Conservation (phyloP, 2,329 filamentous ascomycete species). For the Scedosporium dehoogii region DNA sequence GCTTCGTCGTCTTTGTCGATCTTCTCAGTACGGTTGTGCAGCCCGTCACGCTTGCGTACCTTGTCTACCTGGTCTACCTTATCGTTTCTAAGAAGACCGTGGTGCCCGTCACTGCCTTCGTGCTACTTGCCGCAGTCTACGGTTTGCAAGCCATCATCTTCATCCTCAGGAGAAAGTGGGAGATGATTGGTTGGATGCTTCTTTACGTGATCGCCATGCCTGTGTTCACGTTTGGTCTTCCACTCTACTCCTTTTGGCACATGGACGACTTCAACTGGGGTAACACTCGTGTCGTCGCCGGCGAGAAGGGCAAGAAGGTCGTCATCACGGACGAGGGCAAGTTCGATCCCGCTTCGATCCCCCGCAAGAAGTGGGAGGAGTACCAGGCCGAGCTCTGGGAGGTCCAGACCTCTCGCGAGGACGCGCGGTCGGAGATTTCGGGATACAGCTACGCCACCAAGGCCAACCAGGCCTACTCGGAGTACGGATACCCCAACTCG, state of each 20-base stretch:
- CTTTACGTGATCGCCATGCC: constrained; percentile 88
- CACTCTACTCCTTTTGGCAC: constrained; percentile 95
- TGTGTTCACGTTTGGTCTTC: constrained; percentile 81
- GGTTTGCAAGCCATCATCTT: constrained; percentile 96
- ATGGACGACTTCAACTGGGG: constrained; percentile 99
- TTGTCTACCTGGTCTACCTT: constrained; percentile 77
- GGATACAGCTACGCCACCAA: constrained; percentile 92
- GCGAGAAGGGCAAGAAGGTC: constrained; percentile 85
- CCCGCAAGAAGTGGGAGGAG: constrained; percentile 98
- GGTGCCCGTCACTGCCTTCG: constrained; percentile 76
- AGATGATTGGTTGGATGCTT: constrained; percentile 99
- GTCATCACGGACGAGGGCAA: constrained; percentile 96
- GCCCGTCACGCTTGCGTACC: constrained; percentile 82
- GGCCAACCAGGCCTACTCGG: constrained; percentile 51
- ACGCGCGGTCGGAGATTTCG: constrained; percentile 79
- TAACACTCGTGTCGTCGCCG: constrained; percentile 93
- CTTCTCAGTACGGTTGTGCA: constrained; percentile 85
- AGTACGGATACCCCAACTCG: constrained; percentile 56
- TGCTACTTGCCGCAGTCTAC: constrained; percentile 90
- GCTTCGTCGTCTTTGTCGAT: constrained; percentile 93
- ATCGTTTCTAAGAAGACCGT: constrained; percentile 50
- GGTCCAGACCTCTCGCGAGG: constrained; percentile 69
- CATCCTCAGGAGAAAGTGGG: constrained; percentile 93
- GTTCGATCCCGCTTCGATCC: constrained; percentile 86
- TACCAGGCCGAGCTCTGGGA: constrained; percentile 99